These are phyloP conservation scores for Crithidia fasciculata DNA, from an alignment of 208 protist genomes.

Conservation along the genomic window DNA sequence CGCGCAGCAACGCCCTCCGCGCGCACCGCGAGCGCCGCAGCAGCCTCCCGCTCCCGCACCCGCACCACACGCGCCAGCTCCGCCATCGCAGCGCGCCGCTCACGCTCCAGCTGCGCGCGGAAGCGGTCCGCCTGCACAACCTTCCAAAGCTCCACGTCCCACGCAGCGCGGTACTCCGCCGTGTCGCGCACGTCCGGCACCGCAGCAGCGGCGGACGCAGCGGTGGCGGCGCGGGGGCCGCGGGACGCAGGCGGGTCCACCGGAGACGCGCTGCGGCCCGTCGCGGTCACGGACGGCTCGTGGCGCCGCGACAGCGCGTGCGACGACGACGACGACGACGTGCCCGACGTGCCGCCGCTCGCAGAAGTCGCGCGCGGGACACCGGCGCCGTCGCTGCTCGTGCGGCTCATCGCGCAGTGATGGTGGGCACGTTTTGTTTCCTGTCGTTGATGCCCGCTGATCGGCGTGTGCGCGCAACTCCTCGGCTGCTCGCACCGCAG, in stretches of 20 bases:
- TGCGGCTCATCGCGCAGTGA: neutral
- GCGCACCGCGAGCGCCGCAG: constrained; percentile 24
- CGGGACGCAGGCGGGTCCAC: neutral
- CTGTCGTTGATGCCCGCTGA: too few species aligned
- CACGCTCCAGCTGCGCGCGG: constrained; percentile 55
- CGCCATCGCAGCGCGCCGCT: constrained; percentile 45
- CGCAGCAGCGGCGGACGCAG: neutral
- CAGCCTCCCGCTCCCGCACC: constrained; percentile 41
- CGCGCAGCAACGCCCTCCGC: constrained; percentile 30
- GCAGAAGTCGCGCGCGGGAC: neutral
- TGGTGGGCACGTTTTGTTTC: too few species aligned
- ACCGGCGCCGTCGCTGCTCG: constrained; percentile 4
- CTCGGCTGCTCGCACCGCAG: too few species aligned
- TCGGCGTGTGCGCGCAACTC: too few species aligned
- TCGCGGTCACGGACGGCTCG: constrained; percentile 14
- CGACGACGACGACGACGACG: neutral
- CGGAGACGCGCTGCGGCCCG: constrained; percentile 4
- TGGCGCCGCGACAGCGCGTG: constrained; percentile 3
- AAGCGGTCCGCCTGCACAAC: constrained; percentile 77
- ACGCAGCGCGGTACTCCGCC: constrained; percentile 84
- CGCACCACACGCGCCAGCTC: constrained; percentile 43
- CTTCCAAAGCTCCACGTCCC: constrained; percentile 91
- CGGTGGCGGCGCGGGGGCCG: neutral
- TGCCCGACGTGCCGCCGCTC: neutral
- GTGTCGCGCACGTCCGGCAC: constrained; percentile 63